Conservation (phyloP, 768 basidiomycete genomes). For the Suillus hirtellus region DNA sequence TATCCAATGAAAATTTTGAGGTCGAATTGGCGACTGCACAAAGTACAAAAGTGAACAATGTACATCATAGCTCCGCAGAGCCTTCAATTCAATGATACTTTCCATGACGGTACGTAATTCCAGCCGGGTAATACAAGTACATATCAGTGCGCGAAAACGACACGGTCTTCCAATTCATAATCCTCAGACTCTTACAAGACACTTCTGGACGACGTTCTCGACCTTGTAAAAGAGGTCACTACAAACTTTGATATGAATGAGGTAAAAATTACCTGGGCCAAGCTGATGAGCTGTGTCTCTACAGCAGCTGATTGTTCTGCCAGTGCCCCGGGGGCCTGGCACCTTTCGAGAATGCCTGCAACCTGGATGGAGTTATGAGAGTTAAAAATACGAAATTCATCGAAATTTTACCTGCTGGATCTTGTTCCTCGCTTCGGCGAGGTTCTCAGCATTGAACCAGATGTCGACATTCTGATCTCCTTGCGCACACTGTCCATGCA, state of each 20-base stretch:
- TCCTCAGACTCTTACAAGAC: neutral
- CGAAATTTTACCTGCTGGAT: neutral
- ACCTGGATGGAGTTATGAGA: neutral
- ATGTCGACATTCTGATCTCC: neutral
- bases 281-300: neutral
- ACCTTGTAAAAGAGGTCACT: neutral
- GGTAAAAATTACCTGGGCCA: neutral
- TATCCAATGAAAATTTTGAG: neutral
- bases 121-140: neutral
- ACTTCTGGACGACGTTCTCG: neutral
- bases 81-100: neutral
- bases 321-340: neutral
- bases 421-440: neutral
- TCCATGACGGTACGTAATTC: neutral
- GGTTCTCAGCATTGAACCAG: neutral
- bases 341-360: neutral
- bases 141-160: neutral
- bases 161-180: neutral
- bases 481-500: neutral
- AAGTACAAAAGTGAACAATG: neutral
- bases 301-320: neutral
- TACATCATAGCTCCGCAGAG: neutral
- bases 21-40: neutral
- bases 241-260: neutral
- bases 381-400: neutral